Evolutionary conservation across 495 filamentous ascomycete genomes (phyloP), one percentile per base, ranked within the genome.

Genomic region (Parmelia sp.): DNA sequence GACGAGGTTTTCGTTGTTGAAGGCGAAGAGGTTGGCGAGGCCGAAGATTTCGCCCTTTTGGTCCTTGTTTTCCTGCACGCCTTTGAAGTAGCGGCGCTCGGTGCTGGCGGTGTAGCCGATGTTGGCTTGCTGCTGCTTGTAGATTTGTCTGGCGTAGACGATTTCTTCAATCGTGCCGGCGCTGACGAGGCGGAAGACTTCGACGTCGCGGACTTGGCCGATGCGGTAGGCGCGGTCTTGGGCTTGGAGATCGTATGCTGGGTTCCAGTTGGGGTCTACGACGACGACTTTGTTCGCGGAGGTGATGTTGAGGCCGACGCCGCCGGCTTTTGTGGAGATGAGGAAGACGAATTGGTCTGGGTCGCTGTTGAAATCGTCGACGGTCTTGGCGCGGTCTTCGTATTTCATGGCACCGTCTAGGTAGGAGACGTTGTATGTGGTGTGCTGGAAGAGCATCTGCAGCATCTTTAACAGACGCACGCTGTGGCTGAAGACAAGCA

Each of bases 241-340:
- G 0, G 94, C 94, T 75, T 98, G 94, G 3, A 97, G 82, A 69
- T 98, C 92, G 67, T 91, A 90, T 25, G 89, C 83, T 6, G 94
- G 94, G 65, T 98, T 98, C 94, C 94, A 98, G 71, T 97, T 96
- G 0, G 94, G 94, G 71, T 98, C 94, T 45, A 97, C 88, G 42
- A 98, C 90, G 25, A 98, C 94, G 14, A 98, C 93, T 74, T 97
- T 97, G 77, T 98, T 98, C 15, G 94, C 94, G 0, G 90, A 93
- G 5, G 94, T 96, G 72, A 98, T 98, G 71, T 98, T 98, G 12
- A 97, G 78, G 0, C 92, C 93, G 8, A 89, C 83, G 31, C 93
- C 93, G 36, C 94, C 94, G 21, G 94, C 91, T 71, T 89, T 90
- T 25, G 94, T 97, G 23, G 89, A 93, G 68, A 98, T 97, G 53